phyloP scores from a whole-genome alignment of 345 rosid genomes.

The Citrus hindsii region DNA sequence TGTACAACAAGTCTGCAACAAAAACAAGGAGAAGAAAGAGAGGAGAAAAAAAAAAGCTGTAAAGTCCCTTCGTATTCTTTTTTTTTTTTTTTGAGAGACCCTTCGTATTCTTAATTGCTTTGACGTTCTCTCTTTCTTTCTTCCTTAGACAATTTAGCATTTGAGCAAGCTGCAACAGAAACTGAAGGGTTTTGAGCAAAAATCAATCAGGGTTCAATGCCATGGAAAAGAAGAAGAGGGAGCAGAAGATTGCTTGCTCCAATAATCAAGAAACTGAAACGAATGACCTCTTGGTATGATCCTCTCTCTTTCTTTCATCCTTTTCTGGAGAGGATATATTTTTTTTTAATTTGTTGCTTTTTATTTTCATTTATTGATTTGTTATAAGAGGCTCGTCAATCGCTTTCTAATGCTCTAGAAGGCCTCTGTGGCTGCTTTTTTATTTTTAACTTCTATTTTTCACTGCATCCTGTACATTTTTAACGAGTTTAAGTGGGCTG shows the following conservation, averaged over 20 bases:
- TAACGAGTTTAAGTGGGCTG: not conserved
- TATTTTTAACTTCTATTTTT: too few relatives aligned
- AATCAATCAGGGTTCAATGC: not conserved
- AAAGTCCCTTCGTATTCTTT: conserved; percentile 16
- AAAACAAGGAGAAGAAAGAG: not conserved
- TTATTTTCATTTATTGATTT: too few relatives aligned
- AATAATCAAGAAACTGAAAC: conserved; percentile 17
- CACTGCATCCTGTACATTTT: not conserved
- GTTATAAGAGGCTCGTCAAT: too few relatives aligned
- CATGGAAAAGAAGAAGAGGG: conserved; percentile 37
- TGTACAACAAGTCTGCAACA: conserved; percentile 22
- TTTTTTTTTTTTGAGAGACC: not conserved
- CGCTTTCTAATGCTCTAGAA: not conserved
- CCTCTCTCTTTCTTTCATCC: not conserved
- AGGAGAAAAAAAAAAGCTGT: not conserved
- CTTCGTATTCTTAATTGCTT: conserved; percentile 11
- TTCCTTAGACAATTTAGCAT: not conserved
- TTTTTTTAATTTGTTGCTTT: too few relatives aligned
- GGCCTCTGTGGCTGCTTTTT: too few relatives aligned
- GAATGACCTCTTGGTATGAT: conserved; percentile 22
- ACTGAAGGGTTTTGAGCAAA: not conserved
- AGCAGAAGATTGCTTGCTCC: conserved; percentile 9
- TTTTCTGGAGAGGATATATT: not conserved
- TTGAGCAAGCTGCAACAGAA: not conserved
- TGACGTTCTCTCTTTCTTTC: conserved; percentile 7